Evolutionary conservation across 768 basidiomycete genomes (phyloP), one percentile per base, ranked within the genome.

Genomic region (Phaeotremella fagi): DNA sequence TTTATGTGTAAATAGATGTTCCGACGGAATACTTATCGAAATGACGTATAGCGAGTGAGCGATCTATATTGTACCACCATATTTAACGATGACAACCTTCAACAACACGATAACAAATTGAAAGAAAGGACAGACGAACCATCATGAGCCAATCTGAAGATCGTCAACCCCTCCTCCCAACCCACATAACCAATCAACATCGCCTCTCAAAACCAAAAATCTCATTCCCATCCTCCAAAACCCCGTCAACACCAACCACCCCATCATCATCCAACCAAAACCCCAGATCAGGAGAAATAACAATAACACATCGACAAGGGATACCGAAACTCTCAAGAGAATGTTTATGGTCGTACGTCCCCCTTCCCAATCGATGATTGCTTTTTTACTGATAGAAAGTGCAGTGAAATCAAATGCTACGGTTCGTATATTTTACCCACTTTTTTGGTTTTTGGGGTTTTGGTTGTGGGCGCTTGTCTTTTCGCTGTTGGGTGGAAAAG

Each of bases 371-470:
- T 48, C 23, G 12, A 26, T 4, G 11, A 9, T 12, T 18, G 18
- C 48, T 31, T 41, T 20, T 31, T 23, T 37, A 38, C 22, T 26
- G 22, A 48, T 36, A 18, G 27, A n/a, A 5, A 20, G 1, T 18
- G 26, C 29, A 70, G 68, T 20, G 68, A 70, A 50, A 67, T 67
- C 60, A 70, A 70, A 47, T 70, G 68, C 41, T 67, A 70, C 52
- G 65, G 68, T 15, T 57, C 51, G 3, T 70, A 70, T 48, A 70
- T 70, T 38, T 33, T 70, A 20, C 65, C 68, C 14, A 55, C 55
- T 6, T 43, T 66, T 9, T 27, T 65, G 29, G 51, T 70, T n/a
- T 70, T 70, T 58, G 65, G 65, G 1, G 65, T 70, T 4, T 25
- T 66, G 47, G 68, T 64, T 5, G 55, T 70, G 18, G 63, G 58